phyloP scores from a whole-genome alignment of 2,329 filamentous ascomycete genomes.

The Cladophialophora psammophila region DNA sequence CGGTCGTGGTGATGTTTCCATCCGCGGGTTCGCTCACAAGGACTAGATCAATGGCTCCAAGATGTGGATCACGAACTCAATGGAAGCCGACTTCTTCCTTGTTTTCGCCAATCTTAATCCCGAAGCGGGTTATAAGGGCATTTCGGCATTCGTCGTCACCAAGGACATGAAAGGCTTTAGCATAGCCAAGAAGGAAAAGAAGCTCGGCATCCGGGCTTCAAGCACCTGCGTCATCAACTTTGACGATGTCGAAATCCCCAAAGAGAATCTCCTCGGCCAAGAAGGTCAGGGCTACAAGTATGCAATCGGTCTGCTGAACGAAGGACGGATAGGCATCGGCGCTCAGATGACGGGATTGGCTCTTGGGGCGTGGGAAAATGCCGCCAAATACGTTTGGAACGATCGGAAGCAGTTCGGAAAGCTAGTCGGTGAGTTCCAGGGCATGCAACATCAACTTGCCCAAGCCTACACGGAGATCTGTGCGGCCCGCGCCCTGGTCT shows the following conservation, averaged over 20 bases:
- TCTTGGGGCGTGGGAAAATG: constrained; percentile 93
- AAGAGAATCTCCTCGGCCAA: constrained; percentile 85
- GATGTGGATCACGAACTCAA: constrained; percentile 99
- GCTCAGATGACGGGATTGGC: constrained; percentile 98
- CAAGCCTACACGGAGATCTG: constrained; percentile 94
- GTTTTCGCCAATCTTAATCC: constrained; percentile 97
- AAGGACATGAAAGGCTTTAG: constrained; percentile 88
- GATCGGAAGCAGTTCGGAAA: constrained; percentile 96
- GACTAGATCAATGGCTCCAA: constrained; percentile 82
- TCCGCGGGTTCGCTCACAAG: constrained; percentile 11
- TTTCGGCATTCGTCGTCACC: constrained; percentile 94
- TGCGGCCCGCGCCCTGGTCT: constrained; percentile 89
- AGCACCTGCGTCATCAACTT: constrained; percentile 98
- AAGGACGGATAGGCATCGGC: constrained; percentile 96
- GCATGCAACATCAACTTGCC: constrained; percentile 98
- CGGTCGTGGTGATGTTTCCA: not conserved
- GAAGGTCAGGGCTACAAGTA: constrained; percentile 97
- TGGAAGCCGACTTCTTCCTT: constrained; percentile 94
- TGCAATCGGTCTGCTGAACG: constrained; percentile 91
- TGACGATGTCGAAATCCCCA: constrained; percentile 90
- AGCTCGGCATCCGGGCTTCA: constrained; percentile 93
- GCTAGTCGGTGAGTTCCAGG: constrained; percentile 94
- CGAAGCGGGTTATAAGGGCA: constrained; percentile 93
- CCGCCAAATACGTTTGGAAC: constrained; percentile 94
- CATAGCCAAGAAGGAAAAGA: constrained; percentile 99